Conservation (phyloP, 106 monocot species). For the Dactylorhiza incarnata region DNA sequence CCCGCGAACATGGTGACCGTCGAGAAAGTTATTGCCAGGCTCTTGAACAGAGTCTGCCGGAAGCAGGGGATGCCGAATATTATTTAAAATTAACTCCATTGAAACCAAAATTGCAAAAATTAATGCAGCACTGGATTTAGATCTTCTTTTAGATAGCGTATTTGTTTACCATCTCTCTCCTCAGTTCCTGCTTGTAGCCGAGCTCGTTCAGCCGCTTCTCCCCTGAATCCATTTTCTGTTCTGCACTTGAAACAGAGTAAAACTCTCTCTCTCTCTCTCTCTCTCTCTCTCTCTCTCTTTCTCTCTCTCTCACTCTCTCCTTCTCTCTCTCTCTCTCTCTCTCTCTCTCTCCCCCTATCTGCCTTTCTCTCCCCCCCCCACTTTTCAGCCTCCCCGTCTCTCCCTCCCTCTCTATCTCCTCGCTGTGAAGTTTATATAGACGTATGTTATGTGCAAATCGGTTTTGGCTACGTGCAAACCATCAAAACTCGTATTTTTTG, state of each 20-base stretch:
- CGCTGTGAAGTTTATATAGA: no score
- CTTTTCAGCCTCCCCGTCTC: no score
- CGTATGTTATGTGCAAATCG: no score
- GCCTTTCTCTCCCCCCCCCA: no score
- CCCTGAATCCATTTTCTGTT: conserved; percentile 46
- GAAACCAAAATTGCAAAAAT: no score
- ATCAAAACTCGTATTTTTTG: no score
- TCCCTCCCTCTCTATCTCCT: no score
- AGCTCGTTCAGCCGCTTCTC: conserved; percentile 90
- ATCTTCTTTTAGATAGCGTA: no score
- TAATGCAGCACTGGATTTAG: no score
- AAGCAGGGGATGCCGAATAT: background rate
- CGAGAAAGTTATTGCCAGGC: conserved; percentile 77
- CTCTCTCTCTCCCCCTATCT: no score
- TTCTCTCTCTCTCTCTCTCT: background rate
- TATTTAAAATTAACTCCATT: background rate
- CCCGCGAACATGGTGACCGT: conserved; percentile 84
- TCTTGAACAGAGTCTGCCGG: conserved; percentile 23
- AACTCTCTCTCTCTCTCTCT: background rate
- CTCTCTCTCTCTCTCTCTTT: background rate
- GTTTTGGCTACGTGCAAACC: no score
- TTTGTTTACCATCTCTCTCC: conserved; percentile 58
- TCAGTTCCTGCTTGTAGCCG: conserved; percentile 77
- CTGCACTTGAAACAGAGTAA: background rate
- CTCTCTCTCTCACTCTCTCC: conserved; percentile 6